Conservation (phyloP, 73 alveolate species). For the Paramecium caudatum region DNA sequence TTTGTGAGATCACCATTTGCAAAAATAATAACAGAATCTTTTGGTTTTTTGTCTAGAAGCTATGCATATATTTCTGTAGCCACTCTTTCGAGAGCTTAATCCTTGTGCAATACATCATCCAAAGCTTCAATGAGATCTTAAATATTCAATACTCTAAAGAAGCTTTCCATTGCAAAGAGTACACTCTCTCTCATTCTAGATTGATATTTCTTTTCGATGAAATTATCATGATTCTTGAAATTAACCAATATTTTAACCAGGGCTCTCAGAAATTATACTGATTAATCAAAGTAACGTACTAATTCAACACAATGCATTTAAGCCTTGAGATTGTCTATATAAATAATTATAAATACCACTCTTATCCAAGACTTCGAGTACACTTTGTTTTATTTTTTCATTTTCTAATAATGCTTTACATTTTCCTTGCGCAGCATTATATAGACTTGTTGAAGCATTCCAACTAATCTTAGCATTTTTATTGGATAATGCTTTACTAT, state of each 20-base stretch:
- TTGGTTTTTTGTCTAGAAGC: neutral
- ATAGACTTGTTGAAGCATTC: slow-evolving; percentile 64
- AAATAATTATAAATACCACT: slow-evolving; percentile 7
- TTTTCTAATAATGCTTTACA: neutral
- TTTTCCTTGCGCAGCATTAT: neutral
- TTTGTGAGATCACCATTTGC: slow-evolving; percentile 35
- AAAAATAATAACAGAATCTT: slow-evolving; percentile 4
- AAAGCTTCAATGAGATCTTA: neutral
- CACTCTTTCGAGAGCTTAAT: neutral
- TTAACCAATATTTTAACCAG: neutral
- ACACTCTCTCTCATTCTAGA: slow-evolving; percentile 28
- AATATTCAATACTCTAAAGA: neutral
- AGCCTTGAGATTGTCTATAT: slow-evolving; percentile 43
- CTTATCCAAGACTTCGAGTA: neutral
- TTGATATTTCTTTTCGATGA: slow-evolving; percentile 44
- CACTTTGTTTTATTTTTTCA: neutral
- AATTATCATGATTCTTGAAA: slow-evolving; percentile 37
- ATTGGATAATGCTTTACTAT: neutral
- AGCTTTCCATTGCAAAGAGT: neutral
- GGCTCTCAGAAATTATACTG: neutral
- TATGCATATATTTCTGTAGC: slow-evolving; percentile 19
- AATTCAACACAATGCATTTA: slow-evolving; percentile 64
- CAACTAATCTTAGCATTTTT: slow-evolving; percentile 58
- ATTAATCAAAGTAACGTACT: neutral
- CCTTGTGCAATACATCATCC: neutral